Evolutionary conservation across 1,284 basidiomycete species (phyloP).

Genomic region (Jaminaea rosea): DNA sequence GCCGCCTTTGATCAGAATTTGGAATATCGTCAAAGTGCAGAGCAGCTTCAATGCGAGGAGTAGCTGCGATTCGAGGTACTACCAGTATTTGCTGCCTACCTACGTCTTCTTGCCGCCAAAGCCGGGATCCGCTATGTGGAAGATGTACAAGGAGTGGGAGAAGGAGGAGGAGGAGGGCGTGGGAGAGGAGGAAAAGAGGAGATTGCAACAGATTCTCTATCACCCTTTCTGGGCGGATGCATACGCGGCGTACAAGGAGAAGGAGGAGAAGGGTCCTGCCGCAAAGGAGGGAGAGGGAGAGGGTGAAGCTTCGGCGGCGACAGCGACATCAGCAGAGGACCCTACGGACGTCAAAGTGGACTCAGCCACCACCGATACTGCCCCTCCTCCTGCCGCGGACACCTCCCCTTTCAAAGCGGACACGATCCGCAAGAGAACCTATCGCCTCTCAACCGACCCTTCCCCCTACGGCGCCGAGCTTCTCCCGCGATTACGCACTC

Average conservation of each 20-base stretch:
- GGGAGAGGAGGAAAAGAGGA: slow-evolving; percentile 7
- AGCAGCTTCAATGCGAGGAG: slow-evolving; percentile 85
- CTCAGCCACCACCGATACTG: slow-evolving; percentile 5
- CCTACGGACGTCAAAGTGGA: slow-evolving; percentile 34
- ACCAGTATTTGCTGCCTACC: slow-evolving; percentile 92
- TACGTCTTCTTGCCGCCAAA: slow-evolving; percentile 88
- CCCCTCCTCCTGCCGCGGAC: not conserved
- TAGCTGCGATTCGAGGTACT: slow-evolving; percentile 70
- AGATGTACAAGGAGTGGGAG: slow-evolving; percentile 20
- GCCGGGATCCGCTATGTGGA: slow-evolving; percentile 51
- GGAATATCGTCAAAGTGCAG: slow-evolving; percentile 79
- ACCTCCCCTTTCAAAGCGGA: not conserved
- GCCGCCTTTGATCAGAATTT: slow-evolving; percentile 82
- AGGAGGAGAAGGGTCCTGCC: not conserved
- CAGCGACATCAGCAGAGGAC: slow-evolving; percentile 16
- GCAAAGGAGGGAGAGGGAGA: not conserved
- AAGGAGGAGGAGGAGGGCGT: slow-evolving; percentile 7
- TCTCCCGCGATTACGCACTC: slow-evolving; percentile 6
- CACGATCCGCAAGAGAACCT: slow-evolving; percentile 25
- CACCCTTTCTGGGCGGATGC: slow-evolving; percentile 38
- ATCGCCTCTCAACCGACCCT: slow-evolving; percentile 19
- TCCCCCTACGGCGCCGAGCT: not conserved
- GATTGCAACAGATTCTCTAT: slow-evolving; percentile 17
- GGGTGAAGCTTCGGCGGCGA: not conserved
- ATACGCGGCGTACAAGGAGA: not conserved